Conservation (phyloP, 805 yeast genomes). For the Wickerhamomyces kurtzmanii region DNA sequence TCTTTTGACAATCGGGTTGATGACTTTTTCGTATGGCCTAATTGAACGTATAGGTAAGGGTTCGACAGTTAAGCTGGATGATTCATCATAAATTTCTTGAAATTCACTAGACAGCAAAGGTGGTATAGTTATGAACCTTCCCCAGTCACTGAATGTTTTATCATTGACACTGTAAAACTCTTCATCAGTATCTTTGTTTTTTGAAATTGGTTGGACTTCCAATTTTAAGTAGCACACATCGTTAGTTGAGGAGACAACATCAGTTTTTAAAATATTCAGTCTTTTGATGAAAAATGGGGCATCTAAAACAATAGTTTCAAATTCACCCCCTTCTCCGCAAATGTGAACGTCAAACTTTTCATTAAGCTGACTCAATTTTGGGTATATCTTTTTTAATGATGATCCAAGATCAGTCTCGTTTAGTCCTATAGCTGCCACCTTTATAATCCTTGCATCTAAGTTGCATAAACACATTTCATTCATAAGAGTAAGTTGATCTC, state of each 20-base stretch:
- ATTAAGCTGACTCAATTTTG: slow-evolving; percentile 49
- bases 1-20: slow-evolving; percentile 7
- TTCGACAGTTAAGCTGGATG: slow-evolving; percentile 1
- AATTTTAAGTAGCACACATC: slow-evolving; percentile 63
- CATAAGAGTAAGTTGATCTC: slow-evolving; percentile 74
- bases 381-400: slow-evolving; percentile 50
- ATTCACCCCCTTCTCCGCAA: slow-evolving; percentile 99
- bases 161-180: slow-evolving; percentile 12
- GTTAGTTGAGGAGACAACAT: slow-evolving; percentile 21
- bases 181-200: slow-evolving; percentile 13
- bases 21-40: background rate
- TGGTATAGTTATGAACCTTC: slow-evolving; percentile 7
- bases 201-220: slow-evolving; percentile 38
- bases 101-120: slow-evolving; percentile 29
- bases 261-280: slow-evolving; percentile 12
- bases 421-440: slow-evolving; percentile 91
- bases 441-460: slow-evolving; percentile 75
- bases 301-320: slow-evolving; percentile 86
- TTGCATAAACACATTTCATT: slow-evolving; percentile 62
- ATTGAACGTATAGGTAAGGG: background rate
- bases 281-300: slow-evolving; percentile 71
- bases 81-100: slow-evolving; percentile 20
- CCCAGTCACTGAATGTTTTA: slow-evolving; percentile 13
- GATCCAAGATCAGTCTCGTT: slow-evolving; percentile 57
- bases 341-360: slow-evolving; percentile 72